Evolutionary conservation across 305 asterid species (phyloP), one percentile per base, ranked within the genome.

Genomic region (Solanum chacoense): DNA sequence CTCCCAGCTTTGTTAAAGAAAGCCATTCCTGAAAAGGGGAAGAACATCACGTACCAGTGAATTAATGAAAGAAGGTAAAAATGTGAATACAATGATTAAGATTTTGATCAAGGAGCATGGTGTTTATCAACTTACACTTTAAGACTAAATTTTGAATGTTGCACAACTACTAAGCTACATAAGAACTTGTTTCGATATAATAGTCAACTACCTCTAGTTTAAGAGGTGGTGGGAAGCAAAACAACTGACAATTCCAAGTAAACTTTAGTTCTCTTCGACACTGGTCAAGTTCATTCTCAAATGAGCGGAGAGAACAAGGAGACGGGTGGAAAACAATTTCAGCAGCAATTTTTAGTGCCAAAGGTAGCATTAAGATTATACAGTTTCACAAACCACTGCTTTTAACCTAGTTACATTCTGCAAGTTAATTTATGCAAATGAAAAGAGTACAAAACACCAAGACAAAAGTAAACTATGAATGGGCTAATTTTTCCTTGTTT

Each of bases 1-100:
- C 91, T 90, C 40, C 94, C 95, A 89, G 95, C 94, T 90, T 93
- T 97, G 89, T 94, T 91, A 40, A 97, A 90, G 91, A 97, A 95
- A 81, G 98, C 98, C 99, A 97, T 97, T 50, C 88, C 91, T 90
- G 90, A 32, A 78, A 73, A 18, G 40, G 18, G 10, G 72, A 36
- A 83, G 72, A 83, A 18, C 6, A 81, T 5, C 40, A 28, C 6
- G 4, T 28, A 28, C 31, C 38, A 45, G 24, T 45, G 37, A 42
- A 45, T 18, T 16, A 29, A 45, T 45, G 69, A 45, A 83, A 50
- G 4, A 80, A 28, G 86, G 69, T 16, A 42, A 28, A 83, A 9
- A 37, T 10, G 11, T 16, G 71, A 45, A 10, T 5, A 11, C 18
- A 28, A 45, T 10, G 29, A 29, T 29, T 10, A 45, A 16, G 29